Percentiles rank a stretch among this genome's conserved stretches.
phyloP scores from a whole-genome alignment of 1,284 basidiomycete species.

The Puccinia polysora region DNA sequence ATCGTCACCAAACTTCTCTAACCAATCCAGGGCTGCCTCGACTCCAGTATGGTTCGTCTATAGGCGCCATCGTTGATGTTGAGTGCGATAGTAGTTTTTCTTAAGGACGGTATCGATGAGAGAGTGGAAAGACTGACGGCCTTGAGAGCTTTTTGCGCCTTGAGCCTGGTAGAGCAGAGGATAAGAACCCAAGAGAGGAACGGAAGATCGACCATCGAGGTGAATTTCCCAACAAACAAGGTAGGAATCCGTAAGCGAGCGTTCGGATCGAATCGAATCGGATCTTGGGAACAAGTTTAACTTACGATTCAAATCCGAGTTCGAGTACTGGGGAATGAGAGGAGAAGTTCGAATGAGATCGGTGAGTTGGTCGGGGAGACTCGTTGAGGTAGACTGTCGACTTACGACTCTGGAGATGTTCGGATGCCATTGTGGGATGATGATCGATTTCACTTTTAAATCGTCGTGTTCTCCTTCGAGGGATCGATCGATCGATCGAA shows the following conservation, averaged over 20 bases:
- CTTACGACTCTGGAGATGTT: conserved; percentile 3
- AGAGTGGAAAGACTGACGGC: neutral
- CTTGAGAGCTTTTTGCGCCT: conserved; percentile 4
- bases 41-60: conserved; percentile 25
- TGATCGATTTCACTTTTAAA: too few relatives aligned
- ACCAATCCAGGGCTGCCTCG: conserved; percentile 24
- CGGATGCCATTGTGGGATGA: neutral
- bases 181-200: neutral
- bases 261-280: neutral
- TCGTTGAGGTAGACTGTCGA: neutral
- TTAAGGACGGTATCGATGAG: too few relatives aligned
- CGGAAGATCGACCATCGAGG: too few relatives aligned
- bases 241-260: too few relatives aligned
- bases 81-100: too few relatives aligned
- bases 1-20: conserved; percentile 8
- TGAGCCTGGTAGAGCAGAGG: neutral
- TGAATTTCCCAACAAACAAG: too few relatives aligned
- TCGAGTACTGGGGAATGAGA: neutral
- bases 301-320: conserved; percentile 18
- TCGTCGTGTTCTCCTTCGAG: too few relatives aligned
- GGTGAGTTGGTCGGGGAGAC: neutral
- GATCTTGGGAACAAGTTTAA: neutral
- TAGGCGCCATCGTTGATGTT: neutral
- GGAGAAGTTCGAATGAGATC: too few relatives aligned
- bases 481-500: too few relatives aligned